Percentiles rank a stretch among this genome's conserved stretches.
Evolutionary conservation across 1,284 basidiomycete species (phyloP).

Genomic region (Cryptococcus sp.): DNA sequence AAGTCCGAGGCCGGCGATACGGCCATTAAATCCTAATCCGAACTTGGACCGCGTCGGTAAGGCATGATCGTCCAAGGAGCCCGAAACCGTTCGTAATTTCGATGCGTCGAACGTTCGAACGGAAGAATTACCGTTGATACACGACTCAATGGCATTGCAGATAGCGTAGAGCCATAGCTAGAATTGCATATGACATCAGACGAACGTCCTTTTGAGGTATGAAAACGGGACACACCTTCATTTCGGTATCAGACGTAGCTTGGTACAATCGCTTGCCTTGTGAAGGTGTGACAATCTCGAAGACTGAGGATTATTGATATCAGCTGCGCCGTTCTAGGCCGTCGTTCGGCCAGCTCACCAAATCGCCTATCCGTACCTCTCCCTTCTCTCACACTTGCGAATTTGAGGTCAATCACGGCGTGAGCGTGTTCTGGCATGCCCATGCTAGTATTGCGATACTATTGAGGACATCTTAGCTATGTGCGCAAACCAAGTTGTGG

Average conservation of each 20-base stretch:
- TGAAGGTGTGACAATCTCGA: slow-evolving; percentile 58
- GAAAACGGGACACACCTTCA: slow-evolving; percentile 40
- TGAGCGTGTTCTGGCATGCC: slow-evolving; percentile 40
- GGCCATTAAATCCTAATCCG: slow-evolving; percentile 24
- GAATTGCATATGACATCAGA: slow-evolving; percentile 7
- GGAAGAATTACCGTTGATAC: slow-evolving; percentile 57
- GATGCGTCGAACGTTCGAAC: slow-evolving; percentile 51
- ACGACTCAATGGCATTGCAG: slow-evolving; percentile 57
- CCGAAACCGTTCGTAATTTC: slow-evolving; percentile 33
- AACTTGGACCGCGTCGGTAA: slow-evolving; percentile 26
- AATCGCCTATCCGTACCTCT: slow-evolving; percentile 52
- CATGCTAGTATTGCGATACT: slow-evolving; percentile 48
- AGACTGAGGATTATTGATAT: slow-evolving; percentile 30
- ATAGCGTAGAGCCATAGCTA: slow-evolving; percentile 58
- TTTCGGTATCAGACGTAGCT: slow-evolving; percentile 54
- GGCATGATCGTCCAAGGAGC: slow-evolving; percentile 40
- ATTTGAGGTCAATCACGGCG: slow-evolving; percentile 52
- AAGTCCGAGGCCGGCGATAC: slow-evolving; percentile 19
- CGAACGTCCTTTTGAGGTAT: background rate
- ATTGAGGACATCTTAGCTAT: background rate
- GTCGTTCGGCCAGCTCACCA: slow-evolving; percentile 28
- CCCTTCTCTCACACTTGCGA: slow-evolving; percentile 53
- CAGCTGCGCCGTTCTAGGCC: background rate
- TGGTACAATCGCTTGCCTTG: slow-evolving; percentile 57
- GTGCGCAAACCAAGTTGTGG: no score